phyloP scores from a whole-genome alignment of 257 asterid species.

The Forsythia viridissima region DNA sequence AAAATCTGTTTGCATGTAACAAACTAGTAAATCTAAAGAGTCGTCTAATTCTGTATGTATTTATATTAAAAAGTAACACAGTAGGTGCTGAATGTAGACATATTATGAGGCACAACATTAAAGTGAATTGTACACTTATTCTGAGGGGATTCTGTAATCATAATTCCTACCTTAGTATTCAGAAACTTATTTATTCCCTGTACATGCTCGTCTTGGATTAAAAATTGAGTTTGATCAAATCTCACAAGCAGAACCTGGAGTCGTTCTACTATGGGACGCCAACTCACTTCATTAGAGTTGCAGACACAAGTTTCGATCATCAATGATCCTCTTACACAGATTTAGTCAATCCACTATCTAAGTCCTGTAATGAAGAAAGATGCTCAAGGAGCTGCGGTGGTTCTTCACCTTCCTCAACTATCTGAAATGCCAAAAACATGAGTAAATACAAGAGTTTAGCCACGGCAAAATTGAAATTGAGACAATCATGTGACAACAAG shows the following conservation, averaged over 20 bases:
- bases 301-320: background rate
- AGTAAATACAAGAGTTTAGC: background rate
- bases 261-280: slow-evolving; percentile 48
- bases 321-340: slow-evolving; percentile 8
- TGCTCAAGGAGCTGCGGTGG: slow-evolving; percentile 46
- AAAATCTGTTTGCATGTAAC: background rate
- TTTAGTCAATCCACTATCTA: slow-evolving; percentile 35
- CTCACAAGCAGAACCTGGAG: slow-evolving; percentile 44
- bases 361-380: slow-evolving; percentile 39
- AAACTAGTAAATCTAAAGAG: slow-evolving; percentile 2
- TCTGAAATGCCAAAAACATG: slow-evolving; percentile 33
- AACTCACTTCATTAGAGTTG: slow-evolving; percentile 30
- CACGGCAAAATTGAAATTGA: background rate
- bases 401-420: slow-evolving; percentile 54
- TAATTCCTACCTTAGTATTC: slow-evolving; percentile 17
- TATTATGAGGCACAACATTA: slow-evolving; percentile 2
- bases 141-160: slow-evolving; percentile 18
- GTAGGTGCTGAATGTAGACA: slow-evolving; percentile 18
- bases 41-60: background rate
- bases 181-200: slow-evolving; percentile 33
- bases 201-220: slow-evolving; percentile 29
- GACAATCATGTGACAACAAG: background rate
- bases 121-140: background rate
- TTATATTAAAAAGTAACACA: slow-evolving; percentile 7
- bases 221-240: slow-evolving; percentile 25